phyloP scores from a whole-genome alignment of 2,329 filamentous ascomycete genomes.

The Endothia cerciana region DNA sequence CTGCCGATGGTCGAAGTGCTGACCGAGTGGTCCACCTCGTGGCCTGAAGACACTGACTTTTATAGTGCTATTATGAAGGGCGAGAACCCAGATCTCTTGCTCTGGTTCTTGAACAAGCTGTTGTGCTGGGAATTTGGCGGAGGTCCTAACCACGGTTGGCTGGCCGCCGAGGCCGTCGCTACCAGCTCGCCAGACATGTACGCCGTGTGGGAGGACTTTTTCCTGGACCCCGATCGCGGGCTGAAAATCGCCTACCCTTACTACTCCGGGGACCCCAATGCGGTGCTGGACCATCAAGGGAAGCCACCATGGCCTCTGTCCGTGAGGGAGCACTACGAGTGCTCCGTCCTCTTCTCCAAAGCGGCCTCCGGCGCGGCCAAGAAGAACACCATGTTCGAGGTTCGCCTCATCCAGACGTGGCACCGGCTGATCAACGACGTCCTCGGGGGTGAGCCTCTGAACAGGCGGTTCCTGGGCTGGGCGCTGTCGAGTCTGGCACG shows the following conservation, averaged over 20 bases:
- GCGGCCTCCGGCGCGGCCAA: background rate
- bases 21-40: background rate
- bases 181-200: conserved; percentile 15
- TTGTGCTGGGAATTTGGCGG: background rate
- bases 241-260: background rate
- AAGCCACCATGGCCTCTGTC: background rate
- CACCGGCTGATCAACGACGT: conserved; percentile 4
- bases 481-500: background rate
- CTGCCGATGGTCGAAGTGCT: conserved; percentile 15
- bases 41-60: no score
- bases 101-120: conserved; percentile 11
- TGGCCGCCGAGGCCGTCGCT: conserved; percentile 11
- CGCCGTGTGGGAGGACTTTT: conserved; percentile 14
- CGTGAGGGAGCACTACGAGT: background rate
- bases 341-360: conserved; percentile 10
- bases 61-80: conserved; percentile 10
- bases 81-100: conserved; percentile 13
- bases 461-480: background rate
- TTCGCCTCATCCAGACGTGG: conserved; percentile 14
- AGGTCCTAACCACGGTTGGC: background rate
- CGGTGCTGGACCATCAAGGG: background rate
- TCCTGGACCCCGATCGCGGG: conserved; percentile 7
- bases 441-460: conserved; percentile 9
- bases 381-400: conserved; percentile 8
- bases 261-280: background rate